Evolutionary conservation across 225 moss, liverwort and hornwort species (phyloP), one percentile per base, ranked within the genome.

Genomic region (Marchantia paleacea): DNA sequence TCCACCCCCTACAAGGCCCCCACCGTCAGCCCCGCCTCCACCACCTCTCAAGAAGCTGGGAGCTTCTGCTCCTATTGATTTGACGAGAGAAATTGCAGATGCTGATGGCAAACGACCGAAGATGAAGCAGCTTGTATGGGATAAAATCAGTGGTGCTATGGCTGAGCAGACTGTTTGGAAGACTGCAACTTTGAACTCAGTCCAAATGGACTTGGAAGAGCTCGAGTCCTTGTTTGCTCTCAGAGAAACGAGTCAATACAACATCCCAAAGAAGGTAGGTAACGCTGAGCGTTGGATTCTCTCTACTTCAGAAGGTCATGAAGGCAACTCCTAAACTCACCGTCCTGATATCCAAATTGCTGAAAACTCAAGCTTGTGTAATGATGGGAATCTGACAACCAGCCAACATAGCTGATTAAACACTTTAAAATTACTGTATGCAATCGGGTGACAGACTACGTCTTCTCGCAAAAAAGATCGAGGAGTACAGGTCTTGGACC

Each of bases 71-170:
- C 22, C 47, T 48, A 50, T 9, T 26, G 78, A 78, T 11, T 10
- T 30, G 5, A 26, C 18, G 15, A 78, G 13, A 78, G 78, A 65
- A 25, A 50, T 78, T 78, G 47, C 66, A 1, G 12, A 49, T 54
- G 52, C 67, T 72, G 78, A 28, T 50, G 55, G 55, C 19, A 86
- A 81, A 79, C 93, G 88, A 82, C 91, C 92, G 70, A 97, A 93
- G 74, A 84, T 97, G 55, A 97, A 97, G 85, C 93, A 93, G 84
- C 88, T 97, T 39, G 26, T 93, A 14, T 97, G 97, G 97, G 93
- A 94, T 49, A 97, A 97, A 83, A 92, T 97, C 57, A 87, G 86
- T 73, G 82, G 82, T 29, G 80, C 84, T 31, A 83, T 87, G 74
- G 88, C 86, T 19, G 81, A 91, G 60, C 83, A 88, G 79, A 97